Evolutionary conservation across 805 yeast genomes (phyloP).

Genomic region (Yarrowia divulgata): DNA sequence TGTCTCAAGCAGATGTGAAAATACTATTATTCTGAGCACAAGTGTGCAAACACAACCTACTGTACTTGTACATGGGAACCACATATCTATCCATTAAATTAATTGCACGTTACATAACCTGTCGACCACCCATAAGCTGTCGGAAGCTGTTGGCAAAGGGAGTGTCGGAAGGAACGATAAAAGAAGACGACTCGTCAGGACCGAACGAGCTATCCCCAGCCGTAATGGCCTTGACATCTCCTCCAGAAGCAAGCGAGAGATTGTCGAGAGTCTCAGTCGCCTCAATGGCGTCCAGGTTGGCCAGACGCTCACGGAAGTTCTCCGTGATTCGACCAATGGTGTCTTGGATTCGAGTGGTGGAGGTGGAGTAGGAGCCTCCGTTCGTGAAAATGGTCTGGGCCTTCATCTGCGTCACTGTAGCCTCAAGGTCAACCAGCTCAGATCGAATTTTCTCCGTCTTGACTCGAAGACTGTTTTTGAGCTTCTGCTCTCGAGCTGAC

Average conservation of each 20-base stretch:
- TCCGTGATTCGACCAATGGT: constrained; percentile 12
- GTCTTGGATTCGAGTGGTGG: constrained; percentile 17
- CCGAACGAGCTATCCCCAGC: background rate
- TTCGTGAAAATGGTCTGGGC: constrained; percentile 23
- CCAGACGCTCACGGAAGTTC: constrained; percentile 22
- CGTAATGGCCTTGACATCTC: constrained; percentile 7
- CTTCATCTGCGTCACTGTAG: constrained; percentile 32
- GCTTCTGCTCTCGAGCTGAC: constrained; percentile 28
- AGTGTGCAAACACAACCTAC: no score
- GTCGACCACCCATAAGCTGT: constrained; percentile 25
- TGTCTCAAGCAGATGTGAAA: no score
- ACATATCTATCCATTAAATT: background rate
- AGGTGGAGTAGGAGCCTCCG: constrained; percentile 12
- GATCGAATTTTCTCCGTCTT: background rate
- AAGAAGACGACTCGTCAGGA: constrained; percentile 8
- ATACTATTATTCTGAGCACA: no score
- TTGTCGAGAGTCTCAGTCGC: constrained; percentile 19
- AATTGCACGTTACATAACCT: constrained; percentile 9
- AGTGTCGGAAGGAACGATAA: constrained; percentile 11
- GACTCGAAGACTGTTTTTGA: constrained; percentile 18
- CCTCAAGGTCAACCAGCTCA: constrained; percentile 4
- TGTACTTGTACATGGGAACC: no score
- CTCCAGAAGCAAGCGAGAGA: constrained; percentile 12
- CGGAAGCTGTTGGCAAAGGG: constrained; percentile 29
- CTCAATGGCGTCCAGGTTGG: constrained; percentile 26